These are phyloP conservation scores for Inga laurina DNA, from an alignment of 306 rosid genomes.

Conservation along the genomic window DNA sequence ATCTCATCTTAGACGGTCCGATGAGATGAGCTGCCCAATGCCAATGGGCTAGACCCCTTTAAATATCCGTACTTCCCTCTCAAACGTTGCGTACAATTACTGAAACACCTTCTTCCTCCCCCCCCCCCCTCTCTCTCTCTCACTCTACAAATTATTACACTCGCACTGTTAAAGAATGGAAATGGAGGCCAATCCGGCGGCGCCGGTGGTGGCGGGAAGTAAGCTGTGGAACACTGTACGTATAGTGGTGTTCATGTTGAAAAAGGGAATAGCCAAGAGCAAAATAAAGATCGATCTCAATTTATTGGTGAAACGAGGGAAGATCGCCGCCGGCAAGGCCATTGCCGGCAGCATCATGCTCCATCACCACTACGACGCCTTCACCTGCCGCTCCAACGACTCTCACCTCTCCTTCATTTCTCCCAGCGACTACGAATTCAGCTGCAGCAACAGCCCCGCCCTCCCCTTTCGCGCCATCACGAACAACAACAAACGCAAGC, in stretches of 20 bases:
- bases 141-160: not conserved
- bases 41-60: not conserved
- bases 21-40: no score
- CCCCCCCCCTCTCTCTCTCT: not conserved
- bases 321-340: slow-evolving; percentile 66
- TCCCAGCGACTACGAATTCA: slow-evolving; percentile 83
- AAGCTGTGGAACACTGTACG: slow-evolving; percentile 75
- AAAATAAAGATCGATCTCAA: slow-evolving; percentile 55
- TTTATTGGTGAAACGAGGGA: slow-evolving; percentile 65
- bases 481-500: slow-evolving; percentile 34
- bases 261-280: slow-evolving; percentile 74
- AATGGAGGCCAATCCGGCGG: slow-evolving; percentile 47
- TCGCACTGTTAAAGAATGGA: slow-evolving; percentile 50
- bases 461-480: slow-evolving; percentile 37
- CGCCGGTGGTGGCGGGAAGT: slow-evolving; percentile 39
- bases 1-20: no score
- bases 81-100: not conserved
- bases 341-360: slow-evolving; percentile 51
- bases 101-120: not conserved
- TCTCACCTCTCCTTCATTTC: slow-evolving; percentile 56
- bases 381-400: slow-evolving; percentile 61
- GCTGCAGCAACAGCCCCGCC: slow-evolving; percentile 90
- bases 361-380: slow-evolving; percentile 50
- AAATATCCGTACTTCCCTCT: slow-evolving; percentile 16
- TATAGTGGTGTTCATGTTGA: slow-evolving; percentile 60